These are phyloP conservation scores for Camptophora hylomeconis DNA, from an alignment of 2,329 filamentous ascomycete species.

Conservation along the genomic window DNA sequence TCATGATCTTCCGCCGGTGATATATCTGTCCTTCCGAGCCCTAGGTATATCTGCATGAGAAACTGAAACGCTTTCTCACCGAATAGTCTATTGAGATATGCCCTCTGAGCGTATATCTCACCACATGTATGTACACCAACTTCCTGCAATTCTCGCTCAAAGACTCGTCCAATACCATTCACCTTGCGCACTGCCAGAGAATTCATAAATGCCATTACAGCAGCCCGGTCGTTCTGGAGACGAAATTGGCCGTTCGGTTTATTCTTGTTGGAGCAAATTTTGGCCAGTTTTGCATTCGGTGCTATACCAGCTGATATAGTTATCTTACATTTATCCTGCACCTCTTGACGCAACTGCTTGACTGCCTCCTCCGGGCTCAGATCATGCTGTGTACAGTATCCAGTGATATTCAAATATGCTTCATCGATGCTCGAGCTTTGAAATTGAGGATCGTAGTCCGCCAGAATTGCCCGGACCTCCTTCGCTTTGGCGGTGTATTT, in stretches of 20 bases:
- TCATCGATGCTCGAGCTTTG: constrained; percentile 94
- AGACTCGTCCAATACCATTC: constrained; percentile 86
- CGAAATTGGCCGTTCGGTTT: constrained; percentile 90
- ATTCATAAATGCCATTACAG: constrained; percentile 77
- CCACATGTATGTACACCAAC: constrained; percentile 81
- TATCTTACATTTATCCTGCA: constrained; percentile 63
- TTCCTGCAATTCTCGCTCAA: constrained; percentile 79
- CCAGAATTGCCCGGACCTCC: constrained; percentile 71
- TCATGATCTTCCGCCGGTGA: constrained; percentile 82
- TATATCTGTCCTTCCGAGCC: constrained; percentile 71
- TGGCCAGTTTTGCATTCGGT: constrained; percentile 83
- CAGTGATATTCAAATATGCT: constrained; percentile 87
- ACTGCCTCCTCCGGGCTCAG: constrained; percentile 62
- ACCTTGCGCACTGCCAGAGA: constrained; percentile 77
- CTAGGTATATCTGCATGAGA: constrained; percentile 69
- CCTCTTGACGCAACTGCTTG: constrained; percentile 61
- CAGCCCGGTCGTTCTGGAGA: constrained; percentile 55
- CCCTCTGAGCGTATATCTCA: constrained; percentile 67
- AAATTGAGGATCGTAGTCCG: constrained; percentile 78
- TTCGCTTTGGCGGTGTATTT: constrained; percentile 87
- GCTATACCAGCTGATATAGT: constrained; percentile 92
- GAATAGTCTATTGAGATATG: constrained; percentile 63
- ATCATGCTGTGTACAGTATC: constrained; percentile 60
- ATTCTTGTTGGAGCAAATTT: constrained; percentile 90
- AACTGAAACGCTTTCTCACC: constrained; percentile 87